Percentiles rank a stretch among this genome's conserved stretches.
phyloP scores from a whole-genome alignment of 2,329 filamentous ascomycete genomes.

The Microcyclospora pomicola region DNA sequence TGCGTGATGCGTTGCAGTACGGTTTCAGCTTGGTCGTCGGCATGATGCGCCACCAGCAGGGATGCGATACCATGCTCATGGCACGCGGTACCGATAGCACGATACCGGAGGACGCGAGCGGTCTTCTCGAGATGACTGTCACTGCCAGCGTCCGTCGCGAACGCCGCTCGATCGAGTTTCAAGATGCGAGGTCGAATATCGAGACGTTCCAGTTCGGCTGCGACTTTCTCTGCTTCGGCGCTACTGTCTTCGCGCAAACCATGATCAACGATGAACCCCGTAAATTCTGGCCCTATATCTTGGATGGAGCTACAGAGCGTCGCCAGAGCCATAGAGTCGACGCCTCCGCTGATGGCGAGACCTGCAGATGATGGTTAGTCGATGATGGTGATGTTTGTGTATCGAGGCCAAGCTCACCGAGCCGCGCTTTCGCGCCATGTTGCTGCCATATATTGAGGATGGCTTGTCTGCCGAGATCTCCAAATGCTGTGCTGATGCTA shows the following conservation, averaged over 20 bases:
- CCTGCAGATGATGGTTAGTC: constrained; percentile 18
- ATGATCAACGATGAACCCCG: constrained; percentile 50
- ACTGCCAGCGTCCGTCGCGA: constrained; percentile 24
- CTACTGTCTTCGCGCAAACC: constrained; percentile 41
- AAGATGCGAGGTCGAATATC: constrained; percentile 15
- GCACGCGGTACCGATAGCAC: constrained; percentile 51
- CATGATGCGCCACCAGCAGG: constrained; percentile 72
- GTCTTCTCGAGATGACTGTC: constrained; percentile 59
- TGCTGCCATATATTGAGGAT: too few relatives aligned
- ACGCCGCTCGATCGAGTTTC: constrained; percentile 25
- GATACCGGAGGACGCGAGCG: constrained; percentile 63
- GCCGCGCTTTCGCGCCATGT: too few relatives aligned
- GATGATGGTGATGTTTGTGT: too few relatives aligned
- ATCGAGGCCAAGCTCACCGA: too few relatives aligned
- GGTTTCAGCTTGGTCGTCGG: constrained; percentile 85
- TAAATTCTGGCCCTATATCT: constrained; percentile 20
- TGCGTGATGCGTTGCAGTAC: constrained; percentile 62
- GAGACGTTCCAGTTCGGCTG: constrained; percentile 15
- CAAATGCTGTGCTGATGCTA: too few relatives aligned
- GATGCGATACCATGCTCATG: constrained; percentile 36
- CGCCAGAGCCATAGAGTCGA: constrained; percentile 95
- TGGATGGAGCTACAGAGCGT: constrained; percentile 46
- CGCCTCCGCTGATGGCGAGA: constrained; percentile 78
- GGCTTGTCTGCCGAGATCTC: too few relatives aligned
- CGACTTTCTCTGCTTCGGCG: constrained; percentile 40